phyloP scores from a whole-genome alignment of 148 eudicot genomes.

The Selenicereus undatus region DNA sequence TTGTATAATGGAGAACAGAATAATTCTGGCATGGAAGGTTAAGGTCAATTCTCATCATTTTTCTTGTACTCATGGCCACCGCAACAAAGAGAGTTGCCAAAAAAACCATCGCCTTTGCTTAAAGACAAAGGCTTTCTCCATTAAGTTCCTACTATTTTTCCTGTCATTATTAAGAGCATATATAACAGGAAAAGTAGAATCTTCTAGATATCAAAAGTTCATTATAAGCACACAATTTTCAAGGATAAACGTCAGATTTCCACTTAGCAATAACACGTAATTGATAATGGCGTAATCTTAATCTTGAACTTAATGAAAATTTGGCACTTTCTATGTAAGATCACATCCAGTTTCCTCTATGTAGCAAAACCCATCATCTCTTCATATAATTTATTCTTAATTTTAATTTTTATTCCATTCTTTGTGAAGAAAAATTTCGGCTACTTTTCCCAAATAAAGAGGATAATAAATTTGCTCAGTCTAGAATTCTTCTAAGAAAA shows the following conservation, averaged over 20 bases:
- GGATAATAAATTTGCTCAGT: background rate
- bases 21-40: background rate
- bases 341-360: background rate
- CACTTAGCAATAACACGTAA: background rate
- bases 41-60: constrained; percentile 4
- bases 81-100: background rate
- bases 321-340: background rate
- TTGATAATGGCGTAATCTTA: background rate
- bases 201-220: background rate
- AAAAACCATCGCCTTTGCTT: background rate
- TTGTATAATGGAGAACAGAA: background rate
- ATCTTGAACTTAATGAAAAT: background rate
- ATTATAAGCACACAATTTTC: background rate
- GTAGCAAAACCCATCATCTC: background rate
- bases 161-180: background rate
- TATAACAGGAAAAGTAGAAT: background rate
- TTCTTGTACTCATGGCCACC: background rate
- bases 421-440: background rate
- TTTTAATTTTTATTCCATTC: background rate
- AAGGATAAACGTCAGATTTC: background rate
- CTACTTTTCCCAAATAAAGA: background rate
- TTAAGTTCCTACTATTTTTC: background rate
- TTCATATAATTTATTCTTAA: background rate
- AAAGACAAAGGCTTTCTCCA: background rate
- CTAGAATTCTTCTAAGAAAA: background rate